Base-by-base conservation (phyloP, 2,329 filamentous ascomycete species). In the Ambrosiella xylebori region DNA sequence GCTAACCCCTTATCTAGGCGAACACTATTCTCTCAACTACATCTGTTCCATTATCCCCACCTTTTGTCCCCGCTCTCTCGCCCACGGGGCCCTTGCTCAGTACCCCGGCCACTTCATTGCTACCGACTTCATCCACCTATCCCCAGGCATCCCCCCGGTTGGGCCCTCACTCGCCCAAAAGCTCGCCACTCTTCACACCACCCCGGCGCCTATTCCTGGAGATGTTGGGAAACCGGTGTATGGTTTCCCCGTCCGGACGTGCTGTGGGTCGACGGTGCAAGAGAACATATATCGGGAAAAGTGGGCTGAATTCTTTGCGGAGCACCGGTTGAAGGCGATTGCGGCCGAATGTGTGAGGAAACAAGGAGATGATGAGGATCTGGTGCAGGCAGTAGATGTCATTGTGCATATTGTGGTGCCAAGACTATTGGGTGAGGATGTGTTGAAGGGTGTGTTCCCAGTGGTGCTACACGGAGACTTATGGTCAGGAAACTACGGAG, bases 391-490 rank as follows among this genome's bases (percentile, higher is more conserved):
- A 0, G 81, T 95, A 0, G 83, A 90, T 64, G 70, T 69, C 50
- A 83, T 82, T 0, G 83, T 80, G 0, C 65, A 66, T 0, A 69
- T 70, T 7, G 84, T 95, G 0, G 86, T 95, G 1, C 88, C 88
- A 0, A 72, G 84, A 1, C 70, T 96, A n/a, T 71, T 96, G 11
- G 81, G 83, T 0, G 81, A 87, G 56, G 75, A 71, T 0, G 80
- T 82, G 65, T 68, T 94, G 9, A 71, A 79, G 53, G 77, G 76
- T 0, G 75, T 93, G 35, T 73, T 68, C n/a, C 88, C 90, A 0
- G 89, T 93, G 0, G 78, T 95, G 5, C 75, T 95, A 0, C 91
- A 97, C 66, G 91, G 91, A 0, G 90, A 96, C 71, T 69, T 96
- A n/a, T 96, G 91, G 91, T 86, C 82, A 63, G 91, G 91, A 0